Evolutionary conservation across 805 yeast genomes (phyloP).

Genomic region (Candida maesae): DNA sequence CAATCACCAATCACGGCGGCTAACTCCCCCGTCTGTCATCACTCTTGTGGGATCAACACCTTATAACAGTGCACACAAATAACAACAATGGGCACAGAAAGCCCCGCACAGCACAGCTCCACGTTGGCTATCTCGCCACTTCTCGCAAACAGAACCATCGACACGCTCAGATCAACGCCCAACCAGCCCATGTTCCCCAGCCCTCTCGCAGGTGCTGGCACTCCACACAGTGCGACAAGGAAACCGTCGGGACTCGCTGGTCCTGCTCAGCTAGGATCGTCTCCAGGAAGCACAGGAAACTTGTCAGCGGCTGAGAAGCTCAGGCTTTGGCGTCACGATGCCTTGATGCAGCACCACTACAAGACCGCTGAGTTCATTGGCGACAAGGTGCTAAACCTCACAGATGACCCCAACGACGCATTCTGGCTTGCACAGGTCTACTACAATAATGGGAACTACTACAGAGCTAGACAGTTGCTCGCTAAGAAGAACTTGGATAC

Average conservation of each 20-base stretch:
- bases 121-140: constrained; percentile 72
- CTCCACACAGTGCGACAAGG: constrained; percentile 2
- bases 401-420: constrained; percentile 88
- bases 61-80: not conserved
- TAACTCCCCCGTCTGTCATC: too few species aligned
- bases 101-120: constrained; percentile 63
- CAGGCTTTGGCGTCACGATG: constrained; percentile 90
- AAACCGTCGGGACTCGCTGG: not conserved
- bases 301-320: constrained; percentile 77
- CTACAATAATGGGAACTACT: constrained; percentile 69
- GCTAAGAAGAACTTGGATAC: constrained; percentile 49
- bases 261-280: not conserved
- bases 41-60: too few species aligned
- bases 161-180: constrained; percentile 45
- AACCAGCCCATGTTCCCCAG: constrained; percentile 36
- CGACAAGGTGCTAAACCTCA: constrained; percentile 80
- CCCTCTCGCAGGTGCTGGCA: constrained; percentile 32
- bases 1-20: too few species aligned
- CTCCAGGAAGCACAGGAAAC: constrained; percentile 2
- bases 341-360: constrained; percentile 87
- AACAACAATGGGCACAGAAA: constrained; percentile 10
- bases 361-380: constrained; percentile 88
- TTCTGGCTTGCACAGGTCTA: constrained; percentile 95
- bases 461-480: constrained; percentile 72
- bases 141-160: constrained; percentile 33